Conservation (phyloP, 768 basidiomycete species). For the Lactarius quietus region DNA sequence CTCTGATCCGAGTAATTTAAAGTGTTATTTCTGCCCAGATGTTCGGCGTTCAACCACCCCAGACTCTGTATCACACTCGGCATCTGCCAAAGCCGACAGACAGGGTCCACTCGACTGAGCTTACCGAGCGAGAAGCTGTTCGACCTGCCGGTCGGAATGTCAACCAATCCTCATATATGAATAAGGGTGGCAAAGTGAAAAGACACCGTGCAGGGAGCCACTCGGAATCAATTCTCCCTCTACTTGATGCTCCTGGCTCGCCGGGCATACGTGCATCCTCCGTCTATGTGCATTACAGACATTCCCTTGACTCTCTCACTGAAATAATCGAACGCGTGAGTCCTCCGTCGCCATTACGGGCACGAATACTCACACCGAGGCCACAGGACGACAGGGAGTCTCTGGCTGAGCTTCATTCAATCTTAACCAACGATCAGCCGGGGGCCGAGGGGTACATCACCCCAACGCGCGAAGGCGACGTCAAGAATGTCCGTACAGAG, state of each 20-base stretch:
- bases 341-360: constrained; percentile 13
- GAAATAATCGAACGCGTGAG: constrained; percentile 78
- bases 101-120: constrained; percentile 17
- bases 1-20: neutral
- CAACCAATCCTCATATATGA: constrained; percentile 49
- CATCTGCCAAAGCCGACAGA: constrained; percentile 37
- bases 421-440: constrained; percentile 41
- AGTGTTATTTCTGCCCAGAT: constrained; percentile 43
- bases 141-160: constrained; percentile 36
- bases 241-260: constrained; percentile 36
- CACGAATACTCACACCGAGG: constrained; percentile 4
- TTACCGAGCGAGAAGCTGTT: constrained; percentile 13
- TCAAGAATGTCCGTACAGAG: constrained; percentile 17
- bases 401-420: constrained; percentile 69
- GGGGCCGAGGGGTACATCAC: constrained; percentile 20
- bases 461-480: constrained; percentile 21
- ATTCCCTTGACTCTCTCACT: constrained; percentile 74
- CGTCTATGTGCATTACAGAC: constrained; percentile 73
- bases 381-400: constrained; percentile 71
- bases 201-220: constrained; percentile 41
- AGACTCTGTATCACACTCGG: constrained; percentile 71
- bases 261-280: constrained; percentile 27
- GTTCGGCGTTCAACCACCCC: constrained; percentile 79
- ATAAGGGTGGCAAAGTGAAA: constrained; percentile 34
- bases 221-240: constrained; percentile 56